phyloP scores from a whole-genome alignment of 352 stramenopile genomes.

The Aphanomyces stellatus region DNA sequence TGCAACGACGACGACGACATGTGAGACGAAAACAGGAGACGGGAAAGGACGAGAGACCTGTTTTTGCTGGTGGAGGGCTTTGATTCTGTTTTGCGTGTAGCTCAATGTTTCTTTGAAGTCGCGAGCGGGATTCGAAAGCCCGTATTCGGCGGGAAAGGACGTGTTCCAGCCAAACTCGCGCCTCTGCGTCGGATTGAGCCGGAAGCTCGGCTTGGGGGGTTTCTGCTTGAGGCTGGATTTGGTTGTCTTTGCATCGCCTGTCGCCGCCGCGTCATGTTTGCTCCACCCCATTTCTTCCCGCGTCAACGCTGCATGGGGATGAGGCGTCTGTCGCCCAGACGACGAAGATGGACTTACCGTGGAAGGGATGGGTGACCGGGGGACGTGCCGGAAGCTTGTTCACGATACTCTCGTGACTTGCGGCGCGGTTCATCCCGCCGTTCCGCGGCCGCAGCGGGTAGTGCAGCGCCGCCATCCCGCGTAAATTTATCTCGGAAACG shows the following conservation, averaged over 20 bases:
- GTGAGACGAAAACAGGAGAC: too few species aligned
- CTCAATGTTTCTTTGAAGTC: slow-evolving; percentile 50
- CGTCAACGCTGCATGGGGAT: background rate
- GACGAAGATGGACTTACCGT: background rate
- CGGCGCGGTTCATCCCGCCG: background rate
- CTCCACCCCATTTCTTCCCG: slow-evolving; percentile 12
- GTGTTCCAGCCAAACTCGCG: slow-evolving; percentile 66
- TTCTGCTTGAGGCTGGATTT: background rate
- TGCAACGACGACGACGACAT: slow-evolving; percentile 16
- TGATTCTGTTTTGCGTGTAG: slow-evolving; percentile 41
- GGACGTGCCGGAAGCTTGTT: slow-evolving; percentile 4
- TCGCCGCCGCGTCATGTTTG: background rate
- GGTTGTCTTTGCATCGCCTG: background rate
- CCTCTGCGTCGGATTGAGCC: slow-evolving; percentile 6
- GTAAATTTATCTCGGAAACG: too few species aligned
- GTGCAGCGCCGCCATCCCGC: background rate
- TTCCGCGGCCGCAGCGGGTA: background rate
- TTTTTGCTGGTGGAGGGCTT: slow-evolving; percentile 23
- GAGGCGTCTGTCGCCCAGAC: background rate
- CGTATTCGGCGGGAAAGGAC: slow-evolving; percentile 58
- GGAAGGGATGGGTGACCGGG: background rate
- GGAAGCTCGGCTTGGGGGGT: background rate
- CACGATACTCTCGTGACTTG: background rate
- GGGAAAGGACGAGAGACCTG: too few species aligned
- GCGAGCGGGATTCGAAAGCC: slow-evolving; percentile 24